Evolutionary conservation across 352 stramenopile genomes (phyloP).

Genomic region (Pythium diclinum): DNA sequence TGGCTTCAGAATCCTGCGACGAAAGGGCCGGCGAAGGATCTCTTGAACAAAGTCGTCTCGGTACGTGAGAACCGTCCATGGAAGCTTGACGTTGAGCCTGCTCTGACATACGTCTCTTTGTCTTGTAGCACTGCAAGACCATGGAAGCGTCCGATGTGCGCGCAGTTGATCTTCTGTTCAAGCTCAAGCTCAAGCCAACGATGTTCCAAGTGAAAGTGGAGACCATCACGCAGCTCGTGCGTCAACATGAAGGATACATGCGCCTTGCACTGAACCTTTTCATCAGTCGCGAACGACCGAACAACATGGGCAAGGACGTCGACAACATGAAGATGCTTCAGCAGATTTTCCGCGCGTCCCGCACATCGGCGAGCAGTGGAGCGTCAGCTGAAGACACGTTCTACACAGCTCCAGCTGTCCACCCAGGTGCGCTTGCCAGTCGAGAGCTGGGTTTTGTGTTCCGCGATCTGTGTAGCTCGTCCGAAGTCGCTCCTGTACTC

Average conservation of each 20-base stretch:
- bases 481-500: slow-evolving; percentile 75
- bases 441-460: slow-evolving; percentile 75
- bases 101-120: background rate
- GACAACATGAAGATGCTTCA: slow-evolving; percentile 91
- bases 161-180: slow-evolving; percentile 72
- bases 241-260: slow-evolving; percentile 66
- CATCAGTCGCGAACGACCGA: slow-evolving; percentile 70
- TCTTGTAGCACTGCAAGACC: slow-evolving; percentile 48
- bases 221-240: slow-evolving; percentile 75
- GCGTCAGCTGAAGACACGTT: slow-evolving; percentile 56
- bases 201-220: slow-evolving; percentile 89
- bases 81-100: background rate
- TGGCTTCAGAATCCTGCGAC: slow-evolving; percentile 81
- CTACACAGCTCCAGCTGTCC: slow-evolving; percentile 45
- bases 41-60: slow-evolving; percentile 67
- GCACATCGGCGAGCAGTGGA: slow-evolving; percentile 17
- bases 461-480: slow-evolving; percentile 66
- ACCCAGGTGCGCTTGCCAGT: slow-evolving; percentile 64
- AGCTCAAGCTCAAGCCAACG: slow-evolving; percentile 84
- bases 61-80: slow-evolving; percentile 20
- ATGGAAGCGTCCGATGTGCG: slow-evolving; percentile 52
- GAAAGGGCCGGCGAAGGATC: slow-evolving; percentile 64
- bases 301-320: slow-evolving; percentile 82
- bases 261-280: slow-evolving; percentile 65
- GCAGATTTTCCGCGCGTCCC: slow-evolving; percentile 77